These are phyloP conservation scores for Neonothopanus nambi DNA, from an alignment of 1,284 basidiomycete genomes.

Conservation along the genomic window DNA sequence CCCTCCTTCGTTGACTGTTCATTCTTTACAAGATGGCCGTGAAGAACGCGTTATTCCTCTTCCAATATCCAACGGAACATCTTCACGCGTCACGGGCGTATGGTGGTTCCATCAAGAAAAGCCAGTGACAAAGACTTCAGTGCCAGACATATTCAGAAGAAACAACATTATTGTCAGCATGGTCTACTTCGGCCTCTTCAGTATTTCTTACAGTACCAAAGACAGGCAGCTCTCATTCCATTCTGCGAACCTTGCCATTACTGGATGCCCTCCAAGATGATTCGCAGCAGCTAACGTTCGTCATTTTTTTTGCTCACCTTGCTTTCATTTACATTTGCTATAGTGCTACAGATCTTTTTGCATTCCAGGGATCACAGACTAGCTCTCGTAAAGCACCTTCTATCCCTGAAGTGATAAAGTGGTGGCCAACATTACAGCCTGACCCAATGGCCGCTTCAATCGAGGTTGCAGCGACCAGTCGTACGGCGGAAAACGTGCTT, in stretches of 20 bases:
- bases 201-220: slow-evolving; percentile 28
- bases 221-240: slow-evolving; percentile 76
- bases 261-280: slow-evolving; percentile 70
- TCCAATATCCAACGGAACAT: slow-evolving; percentile 17
- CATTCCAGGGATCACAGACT: slow-evolving; percentile 68
- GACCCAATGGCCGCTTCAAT: slow-evolving; percentile 64
- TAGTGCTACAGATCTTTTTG: slow-evolving; percentile 75
- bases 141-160: slow-evolving; percentile 77
- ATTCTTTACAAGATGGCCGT: slow-evolving; percentile 75
- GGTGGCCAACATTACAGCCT: slow-evolving; percentile 66
- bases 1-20: slow-evolving; percentile 65
- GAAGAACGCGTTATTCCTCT: slow-evolving; percentile 45
- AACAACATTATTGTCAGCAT: slow-evolving; percentile 59
- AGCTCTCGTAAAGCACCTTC: slow-evolving; percentile 41
- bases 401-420: slow-evolving; percentile 55
- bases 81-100: slow-evolving; percentile 43
- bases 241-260: slow-evolving; percentile 66
- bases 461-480: slow-evolving; percentile 36
- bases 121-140: slow-evolving; percentile 37
- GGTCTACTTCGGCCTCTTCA: slow-evolving; percentile 2
- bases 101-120: slow-evolving; percentile 72
- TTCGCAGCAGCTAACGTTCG: slow-evolving; percentile 60
- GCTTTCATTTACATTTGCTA: slow-evolving; percentile 17
- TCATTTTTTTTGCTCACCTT: slow-evolving; percentile 21
- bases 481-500: slow-evolving; percentile 35